Evolutionary conservation across 2,329 filamentous ascomycete species (phyloP).

Genomic region (Pseudocercospora musae): DNA sequence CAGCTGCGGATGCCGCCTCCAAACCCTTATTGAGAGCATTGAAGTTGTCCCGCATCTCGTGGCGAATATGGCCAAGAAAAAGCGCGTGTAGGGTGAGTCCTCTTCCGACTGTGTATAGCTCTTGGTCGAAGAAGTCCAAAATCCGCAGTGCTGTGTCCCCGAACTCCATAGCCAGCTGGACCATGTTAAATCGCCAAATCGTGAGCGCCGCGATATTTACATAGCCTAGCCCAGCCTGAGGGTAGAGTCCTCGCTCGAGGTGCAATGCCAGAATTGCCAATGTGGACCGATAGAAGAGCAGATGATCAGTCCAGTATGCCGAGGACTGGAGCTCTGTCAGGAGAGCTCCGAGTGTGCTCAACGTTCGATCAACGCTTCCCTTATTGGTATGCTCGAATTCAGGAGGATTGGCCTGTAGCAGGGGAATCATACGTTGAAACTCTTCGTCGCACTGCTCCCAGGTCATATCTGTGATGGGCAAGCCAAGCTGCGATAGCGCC

Average conservation of each 20-base stretch:
- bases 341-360: conserved; percentile 66
- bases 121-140: conserved; percentile 60
- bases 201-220: conserved; percentile 66
- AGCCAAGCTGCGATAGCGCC: conserved; percentile 67
- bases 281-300: conserved; percentile 70
- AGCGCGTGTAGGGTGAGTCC: conserved; percentile 67
- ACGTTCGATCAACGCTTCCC: conserved; percentile 49
- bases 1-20: conserved; percentile 63
- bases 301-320: conserved; percentile 68
- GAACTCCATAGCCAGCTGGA: conserved; percentile 64
- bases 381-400: conserved; percentile 14
- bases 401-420: conserved; percentile 22
- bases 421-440: conserved; percentile 53
- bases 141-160: conserved; percentile 62
- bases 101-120: conserved; percentile 62
- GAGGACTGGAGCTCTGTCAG: conserved; percentile 45
- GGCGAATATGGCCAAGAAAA: conserved; percentile 68
- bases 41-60: conserved; percentile 58
- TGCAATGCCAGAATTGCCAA: conserved; percentile 66
- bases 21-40: conserved; percentile 62
- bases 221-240: conserved; percentile 67
- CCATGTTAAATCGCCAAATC: conserved; percentile 67
- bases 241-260: conserved; percentile 61
- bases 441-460: conserved; percentile 75
- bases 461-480: conserved; percentile 62